Evolutionary conservation across 768 basidiomycete genomes (phyloP).

Genomic region (Arthromyces matolae): DNA sequence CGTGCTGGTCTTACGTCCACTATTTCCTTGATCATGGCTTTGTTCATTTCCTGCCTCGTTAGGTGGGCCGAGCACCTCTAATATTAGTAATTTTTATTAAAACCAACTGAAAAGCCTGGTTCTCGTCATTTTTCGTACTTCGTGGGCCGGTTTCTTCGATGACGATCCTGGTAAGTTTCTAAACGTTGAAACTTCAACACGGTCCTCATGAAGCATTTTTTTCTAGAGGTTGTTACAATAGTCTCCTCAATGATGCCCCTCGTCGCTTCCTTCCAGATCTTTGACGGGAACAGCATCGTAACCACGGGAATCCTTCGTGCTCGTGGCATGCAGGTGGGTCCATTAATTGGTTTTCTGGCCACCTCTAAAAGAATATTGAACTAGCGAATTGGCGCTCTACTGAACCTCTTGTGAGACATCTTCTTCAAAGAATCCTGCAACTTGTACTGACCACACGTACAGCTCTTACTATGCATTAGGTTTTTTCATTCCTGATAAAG

Average conservation of each 20-base stretch:
- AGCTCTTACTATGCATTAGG: conserved; percentile 78
- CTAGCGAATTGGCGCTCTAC: conserved; percentile 66
- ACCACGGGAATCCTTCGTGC: conserved; percentile 77
- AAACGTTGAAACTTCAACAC: too few species aligned
- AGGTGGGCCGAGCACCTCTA: not conserved
- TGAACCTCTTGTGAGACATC: conserved; percentile 60
- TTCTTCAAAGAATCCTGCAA: not conserved
- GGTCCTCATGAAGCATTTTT: too few species aligned
- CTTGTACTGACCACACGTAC: not conserved
- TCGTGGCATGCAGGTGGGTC: conserved; percentile 64
- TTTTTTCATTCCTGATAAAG: conserved; percentile 15
- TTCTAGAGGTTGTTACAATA: conserved; percentile 46
- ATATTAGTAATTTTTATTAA: not conserved
- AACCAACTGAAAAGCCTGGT: not conserved
- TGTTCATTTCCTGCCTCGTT: conserved; percentile 49
- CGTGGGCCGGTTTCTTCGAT: conserved; percentile 75
- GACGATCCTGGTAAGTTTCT: conserved; percentile 47
- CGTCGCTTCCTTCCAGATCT: conserved; percentile 76
- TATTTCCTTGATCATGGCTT: conserved; percentile 59
- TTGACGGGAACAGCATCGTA: conserved; percentile 70
- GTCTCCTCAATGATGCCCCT: conserved; percentile 71
- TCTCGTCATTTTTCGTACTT: conserved; percentile 48
- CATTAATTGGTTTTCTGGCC: too few species aligned
- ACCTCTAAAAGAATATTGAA: not conserved
- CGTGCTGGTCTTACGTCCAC: conserved; percentile 27